phyloP scores from a whole-genome alignment of 2,329 filamentous ascomycete species.

The Cryphonectria parasitica region DNA sequence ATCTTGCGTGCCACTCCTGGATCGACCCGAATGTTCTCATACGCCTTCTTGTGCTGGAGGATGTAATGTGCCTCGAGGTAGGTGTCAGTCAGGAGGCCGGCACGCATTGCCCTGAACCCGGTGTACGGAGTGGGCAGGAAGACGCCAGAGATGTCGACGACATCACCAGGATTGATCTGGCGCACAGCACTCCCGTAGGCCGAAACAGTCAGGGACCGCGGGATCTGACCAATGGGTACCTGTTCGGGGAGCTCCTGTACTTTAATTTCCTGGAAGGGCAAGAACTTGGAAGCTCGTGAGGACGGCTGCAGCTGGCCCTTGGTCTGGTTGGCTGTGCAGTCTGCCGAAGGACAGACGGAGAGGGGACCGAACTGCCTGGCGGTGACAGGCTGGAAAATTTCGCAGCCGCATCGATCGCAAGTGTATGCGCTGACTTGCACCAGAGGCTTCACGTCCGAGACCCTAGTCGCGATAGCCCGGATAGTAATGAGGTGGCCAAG shows the following conservation, averaged over 20 bases:
- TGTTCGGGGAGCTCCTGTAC: slow-evolving; percentile 99
- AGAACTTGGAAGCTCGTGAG: slow-evolving; percentile 93
- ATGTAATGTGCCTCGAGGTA: slow-evolving; percentile 95
- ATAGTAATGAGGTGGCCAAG: slow-evolving; percentile 92
- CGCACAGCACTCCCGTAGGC: slow-evolving; percentile 87
- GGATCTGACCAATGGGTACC: slow-evolving; percentile 96
- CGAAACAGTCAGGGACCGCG: slow-evolving; percentile 84
- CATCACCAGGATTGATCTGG: slow-evolving; percentile 89
- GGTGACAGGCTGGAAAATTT: slow-evolving; percentile 95
- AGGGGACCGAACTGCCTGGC: slow-evolving; percentile 91
- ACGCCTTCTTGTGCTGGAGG: slow-evolving; percentile 96
- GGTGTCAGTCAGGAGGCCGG: slow-evolving; percentile 94
- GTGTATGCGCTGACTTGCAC: slow-evolving; percentile 98
- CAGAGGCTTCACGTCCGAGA: slow-evolving; percentile 96
- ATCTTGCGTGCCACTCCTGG: slow-evolving; percentile 80
- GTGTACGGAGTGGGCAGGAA: slow-evolving; percentile 98
- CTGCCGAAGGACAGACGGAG: slow-evolving; percentile 83
- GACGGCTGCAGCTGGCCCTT: slow-evolving; percentile 94
- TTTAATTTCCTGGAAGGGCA: slow-evolving; percentile 98
- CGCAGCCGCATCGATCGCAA: slow-evolving; percentile 93
- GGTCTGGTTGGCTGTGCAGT: slow-evolving; percentile 86
- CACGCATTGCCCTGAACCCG: slow-evolving; percentile 96
- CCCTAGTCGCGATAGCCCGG: slow-evolving; percentile 89
- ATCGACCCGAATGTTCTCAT: slow-evolving; percentile 88
- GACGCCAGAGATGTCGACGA: slow-evolving; percentile 91